Conservation (phyloP, 2,329 filamentous ascomycete genomes). For the Stemphylium vesicarium region DNA sequence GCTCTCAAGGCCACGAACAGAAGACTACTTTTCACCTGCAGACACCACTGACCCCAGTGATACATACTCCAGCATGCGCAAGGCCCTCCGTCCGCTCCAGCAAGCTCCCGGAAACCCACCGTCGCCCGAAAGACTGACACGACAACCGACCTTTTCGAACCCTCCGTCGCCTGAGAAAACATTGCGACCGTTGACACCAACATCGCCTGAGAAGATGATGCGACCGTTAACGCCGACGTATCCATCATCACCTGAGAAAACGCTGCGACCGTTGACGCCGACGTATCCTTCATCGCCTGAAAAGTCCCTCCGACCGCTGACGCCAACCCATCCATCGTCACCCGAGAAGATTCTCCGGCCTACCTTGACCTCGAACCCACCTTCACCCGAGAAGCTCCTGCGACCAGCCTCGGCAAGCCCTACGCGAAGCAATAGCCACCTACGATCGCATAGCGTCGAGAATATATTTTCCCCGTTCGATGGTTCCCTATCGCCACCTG, state of each 20-base stretch:
- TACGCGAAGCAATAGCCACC: slow-evolving; percentile 32
- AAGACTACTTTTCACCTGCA: slow-evolving; percentile 53
- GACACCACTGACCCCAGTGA: slow-evolving; percentile 62
- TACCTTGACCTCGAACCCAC: slow-evolving; percentile 9
- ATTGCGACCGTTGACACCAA: slow-evolving; percentile 19
- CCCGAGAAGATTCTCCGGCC: slow-evolving; percentile 35
- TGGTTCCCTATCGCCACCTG: slow-evolving; percentile 50
- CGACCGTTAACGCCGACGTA: slow-evolving; percentile 27
- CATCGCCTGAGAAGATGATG: background rate
- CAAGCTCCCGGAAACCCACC: slow-evolving; percentile 40
- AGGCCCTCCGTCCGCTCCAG: slow-evolving; percentile 69
- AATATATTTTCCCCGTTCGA: slow-evolving; percentile 52
- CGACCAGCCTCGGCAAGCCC: slow-evolving; percentile 23
- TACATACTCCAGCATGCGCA: slow-evolving; percentile 74
- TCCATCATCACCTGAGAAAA: slow-evolving; percentile 34
- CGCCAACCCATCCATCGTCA: slow-evolving; percentile 2
- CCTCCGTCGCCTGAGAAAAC: slow-evolving; percentile 32
- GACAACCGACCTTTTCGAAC: slow-evolving; percentile 28
- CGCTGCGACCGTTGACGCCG: background rate
- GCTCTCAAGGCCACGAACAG: slow-evolving; percentile 58
- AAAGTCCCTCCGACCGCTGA: slow-evolving; percentile 5
- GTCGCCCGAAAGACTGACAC: slow-evolving; percentile 3
- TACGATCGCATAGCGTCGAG: slow-evolving; percentile 52
- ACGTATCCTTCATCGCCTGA: slow-evolving; percentile 7
- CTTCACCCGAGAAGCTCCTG: slow-evolving; percentile 31